A percentile compares a stretch with the other conserved stretches of the same genome.
phyloP scores from a whole-genome alignment of 208 protist genomes.

The Crithidia brevicula region DNA sequence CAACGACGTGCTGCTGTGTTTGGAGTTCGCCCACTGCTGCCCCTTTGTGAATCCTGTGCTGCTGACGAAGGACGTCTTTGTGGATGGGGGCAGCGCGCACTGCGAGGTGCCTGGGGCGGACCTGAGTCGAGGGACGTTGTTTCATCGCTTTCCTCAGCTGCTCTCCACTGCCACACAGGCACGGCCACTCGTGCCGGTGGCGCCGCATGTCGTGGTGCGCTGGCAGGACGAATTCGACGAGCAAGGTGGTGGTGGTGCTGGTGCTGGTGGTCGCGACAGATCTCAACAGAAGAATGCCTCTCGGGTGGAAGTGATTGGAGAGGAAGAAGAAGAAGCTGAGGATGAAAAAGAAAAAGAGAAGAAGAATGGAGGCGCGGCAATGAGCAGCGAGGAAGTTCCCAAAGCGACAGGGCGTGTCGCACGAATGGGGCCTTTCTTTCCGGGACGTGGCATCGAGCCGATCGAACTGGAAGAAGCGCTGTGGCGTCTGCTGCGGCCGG shows the following conservation, averaged over 20 bases:
- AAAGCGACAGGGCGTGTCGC: neutral
- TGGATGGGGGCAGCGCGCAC: conserved; percentile 11
- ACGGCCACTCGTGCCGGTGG: conserved; percentile 13
- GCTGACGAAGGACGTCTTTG: conserved; percentile 29
- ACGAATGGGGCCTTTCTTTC: conserved; percentile 45
- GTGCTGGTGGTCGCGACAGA: too few relatives aligned
- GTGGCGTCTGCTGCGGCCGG: conserved; percentile 48
- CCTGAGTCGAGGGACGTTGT: conserved; percentile 39
- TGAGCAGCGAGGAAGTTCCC: too few relatives aligned
- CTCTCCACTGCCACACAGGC: conserved; percentile 25
- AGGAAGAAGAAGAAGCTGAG: neutral
- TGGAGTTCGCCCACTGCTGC: conserved; percentile 68
- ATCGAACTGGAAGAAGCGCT: conserved; percentile 35
- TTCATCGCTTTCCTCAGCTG: conserved; percentile 25
- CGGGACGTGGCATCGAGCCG: conserved; percentile 27
- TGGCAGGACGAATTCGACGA: conserved; percentile 20
- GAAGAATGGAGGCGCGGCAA: neutral
- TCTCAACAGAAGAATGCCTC: neutral
- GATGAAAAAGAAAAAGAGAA: neutral
- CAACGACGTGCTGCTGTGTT: conserved; percentile 43
- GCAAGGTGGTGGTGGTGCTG: neutral
- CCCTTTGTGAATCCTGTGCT: conserved; percentile 67
- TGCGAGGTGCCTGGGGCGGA: conserved; percentile 40
- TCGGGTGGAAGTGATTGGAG: conserved; percentile 7
- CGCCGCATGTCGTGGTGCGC: conserved; percentile 21